Conservation (phyloP, 441 rosid species). For the Raphanus hybrid region DNA sequence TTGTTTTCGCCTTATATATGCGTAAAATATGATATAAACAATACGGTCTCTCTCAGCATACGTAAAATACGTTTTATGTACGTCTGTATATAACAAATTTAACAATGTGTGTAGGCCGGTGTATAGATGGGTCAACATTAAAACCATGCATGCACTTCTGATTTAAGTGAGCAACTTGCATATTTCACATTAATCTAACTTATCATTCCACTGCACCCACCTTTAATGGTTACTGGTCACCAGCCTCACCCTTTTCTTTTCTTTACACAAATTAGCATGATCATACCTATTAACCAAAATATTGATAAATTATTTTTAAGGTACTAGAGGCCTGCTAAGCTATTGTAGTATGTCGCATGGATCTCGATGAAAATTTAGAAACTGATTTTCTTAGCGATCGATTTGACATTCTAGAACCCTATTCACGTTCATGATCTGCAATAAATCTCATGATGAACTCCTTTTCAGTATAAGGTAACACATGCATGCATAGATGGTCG, state of each 20-base stretch:
- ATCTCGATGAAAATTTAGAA: background rate
- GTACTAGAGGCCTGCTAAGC: no score
- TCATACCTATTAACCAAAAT: background rate
- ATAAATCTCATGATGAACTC: background rate
- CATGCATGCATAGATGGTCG: background rate
- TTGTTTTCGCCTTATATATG: background rate
- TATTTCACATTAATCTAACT: slow-evolving; percentile 38
- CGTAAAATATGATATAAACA: background rate
- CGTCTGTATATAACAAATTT: background rate
- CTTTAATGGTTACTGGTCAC: slow-evolving; percentile 30
- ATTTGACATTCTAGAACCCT: background rate
- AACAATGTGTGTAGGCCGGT: slow-evolving; percentile 34
- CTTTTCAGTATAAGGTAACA: background rate
- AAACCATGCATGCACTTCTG: slow-evolving; percentile 42
- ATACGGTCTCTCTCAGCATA: background rate
- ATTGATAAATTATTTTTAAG: background rate
- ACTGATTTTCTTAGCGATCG: background rate
- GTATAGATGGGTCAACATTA: slow-evolving; percentile 42
- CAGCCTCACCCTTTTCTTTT: slow-evolving; percentile 16
- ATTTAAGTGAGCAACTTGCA: slow-evolving; percentile 35
- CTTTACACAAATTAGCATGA: background rate
- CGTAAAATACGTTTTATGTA: background rate
- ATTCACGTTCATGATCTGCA: slow-evolving; percentile 3
- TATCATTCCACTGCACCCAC: slow-evolving; percentile 37
- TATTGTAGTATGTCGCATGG: background rate